Base-by-base conservation (phyloP, 208 protist species). In the Leishmania aethiopica region DNA sequence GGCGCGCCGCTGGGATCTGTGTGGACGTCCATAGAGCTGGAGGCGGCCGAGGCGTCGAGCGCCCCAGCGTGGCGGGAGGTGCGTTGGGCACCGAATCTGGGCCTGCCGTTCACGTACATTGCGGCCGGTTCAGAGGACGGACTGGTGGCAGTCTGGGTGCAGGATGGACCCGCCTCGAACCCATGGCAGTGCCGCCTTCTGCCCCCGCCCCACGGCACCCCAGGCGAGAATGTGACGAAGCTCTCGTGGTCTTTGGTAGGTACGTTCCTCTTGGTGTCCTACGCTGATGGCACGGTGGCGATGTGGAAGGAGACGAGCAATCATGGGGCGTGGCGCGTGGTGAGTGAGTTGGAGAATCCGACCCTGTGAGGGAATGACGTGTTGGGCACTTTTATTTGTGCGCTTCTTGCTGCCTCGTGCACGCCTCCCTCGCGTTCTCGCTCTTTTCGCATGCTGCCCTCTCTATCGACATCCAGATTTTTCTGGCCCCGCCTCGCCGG, bases 211-310 rank as follows among this genome's bases (percentile, higher is more conserved):
- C 81, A 81, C 47, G 86, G 75, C 59, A 85, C 80, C 19, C 67
- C 83, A 32, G 66, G 85, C 4, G 90, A 88, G 57, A 77, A 72
- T 69, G 89, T 98, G 49, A 95, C 93, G 75, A 88, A 89, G 62
- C 88, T 98, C 42, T 96, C 93, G 57, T 98, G 95, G 93, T 98
- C 95, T 45, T 78, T 89, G 49, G 86, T 91, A 35, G 95, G 95
- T 11, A 96, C 91, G 3, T 94, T 97, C 75, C 77, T 98, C 37
- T 84, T 96, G 51, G 91, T 96, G 11, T 96, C 92, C 49, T 92
- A 89, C 81, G 92, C 90, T 19, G 91, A 96, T 77, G 92, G 91
- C 51, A 94, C 90, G 19, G 90, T 88, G 35, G 87, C 86, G 70
- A 91, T 96, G 88, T 98, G 90, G 89, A 90, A 90, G 81, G 92